Conservation (phyloP, 768 basidiomycete species). For the Tricholoma terreum region DNA sequence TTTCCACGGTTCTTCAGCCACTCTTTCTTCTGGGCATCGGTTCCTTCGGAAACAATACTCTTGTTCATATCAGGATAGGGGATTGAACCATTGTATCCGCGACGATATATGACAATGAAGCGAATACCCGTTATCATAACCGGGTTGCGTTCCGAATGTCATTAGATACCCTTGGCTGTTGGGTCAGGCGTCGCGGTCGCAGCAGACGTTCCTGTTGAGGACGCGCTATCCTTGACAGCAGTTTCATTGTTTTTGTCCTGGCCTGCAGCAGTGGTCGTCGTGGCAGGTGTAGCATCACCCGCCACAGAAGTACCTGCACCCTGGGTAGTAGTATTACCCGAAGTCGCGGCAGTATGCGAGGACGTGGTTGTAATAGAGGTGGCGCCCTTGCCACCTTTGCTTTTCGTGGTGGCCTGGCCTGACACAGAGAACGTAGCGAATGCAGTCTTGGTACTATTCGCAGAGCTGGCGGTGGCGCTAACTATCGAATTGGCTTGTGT, state of each 20-base stretch:
- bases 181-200: not conserved
- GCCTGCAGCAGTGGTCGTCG: not conserved
- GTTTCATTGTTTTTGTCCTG: not conserved
- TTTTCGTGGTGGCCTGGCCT: too few relatives aligned
- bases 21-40: not conserved
- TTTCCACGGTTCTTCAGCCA: not conserved
- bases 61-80: not conserved
- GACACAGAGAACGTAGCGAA: constrained; percentile 5
- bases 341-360: not conserved
- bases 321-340: not conserved
- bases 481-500: not conserved
- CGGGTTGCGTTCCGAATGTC: too few relatives aligned
- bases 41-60: not conserved
- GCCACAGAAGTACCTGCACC: not conserved
- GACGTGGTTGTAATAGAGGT: not conserved
- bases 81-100: not conserved
- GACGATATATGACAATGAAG: not conserved
- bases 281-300: too few relatives aligned
- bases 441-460: not conserved
- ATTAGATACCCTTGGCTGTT: not conserved
- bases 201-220: not conserved
- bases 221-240: not conserved
- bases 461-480: not conserved
- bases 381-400: constrained; percentile 8
- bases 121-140: not conserved